Conservation (phyloP, 495 filamentous ascomycete species). For the Cercophora newfieldiana region DNA sequence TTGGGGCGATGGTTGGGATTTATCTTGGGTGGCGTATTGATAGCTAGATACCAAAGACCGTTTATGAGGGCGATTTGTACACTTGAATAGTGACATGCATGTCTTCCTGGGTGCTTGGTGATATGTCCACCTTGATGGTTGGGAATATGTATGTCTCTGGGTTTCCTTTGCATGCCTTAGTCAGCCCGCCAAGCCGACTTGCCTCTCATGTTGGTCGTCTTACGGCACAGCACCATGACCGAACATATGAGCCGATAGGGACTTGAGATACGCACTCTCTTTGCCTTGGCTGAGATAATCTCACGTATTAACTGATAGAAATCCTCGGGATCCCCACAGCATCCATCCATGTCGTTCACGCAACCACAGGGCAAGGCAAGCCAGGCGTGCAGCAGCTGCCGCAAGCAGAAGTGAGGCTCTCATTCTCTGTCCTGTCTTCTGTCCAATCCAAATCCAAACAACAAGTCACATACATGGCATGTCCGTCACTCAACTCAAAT, state of each 20-base stretch:
- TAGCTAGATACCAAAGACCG: not conserved
- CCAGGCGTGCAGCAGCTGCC: slow-evolving; percentile 31
- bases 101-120: not conserved
- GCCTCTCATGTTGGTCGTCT: not conserved
- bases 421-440: not conserved
- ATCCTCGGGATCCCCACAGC: no score
- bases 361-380: slow-evolving; percentile 15
- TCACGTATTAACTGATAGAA: no score
- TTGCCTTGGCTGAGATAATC: no score
- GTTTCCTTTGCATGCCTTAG: no score
- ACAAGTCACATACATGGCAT: no score
- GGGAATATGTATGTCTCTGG: no score
- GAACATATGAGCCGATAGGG: no score
- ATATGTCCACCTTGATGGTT: not conserved
- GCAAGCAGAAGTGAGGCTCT: slow-evolving; percentile 45
- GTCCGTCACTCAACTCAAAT: no score
- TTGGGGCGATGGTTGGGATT: not conserved
- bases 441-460: not conserved
- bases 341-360: not conserved
- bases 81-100: not conserved
- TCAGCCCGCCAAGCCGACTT: not conserved
- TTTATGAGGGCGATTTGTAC: not conserved
- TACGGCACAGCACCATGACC: no score
- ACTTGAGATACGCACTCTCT: no score
- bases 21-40: not conserved